Conservation (phyloP, 352 stramenopile genomes). For the Aphanomyces invadans region DNA sequence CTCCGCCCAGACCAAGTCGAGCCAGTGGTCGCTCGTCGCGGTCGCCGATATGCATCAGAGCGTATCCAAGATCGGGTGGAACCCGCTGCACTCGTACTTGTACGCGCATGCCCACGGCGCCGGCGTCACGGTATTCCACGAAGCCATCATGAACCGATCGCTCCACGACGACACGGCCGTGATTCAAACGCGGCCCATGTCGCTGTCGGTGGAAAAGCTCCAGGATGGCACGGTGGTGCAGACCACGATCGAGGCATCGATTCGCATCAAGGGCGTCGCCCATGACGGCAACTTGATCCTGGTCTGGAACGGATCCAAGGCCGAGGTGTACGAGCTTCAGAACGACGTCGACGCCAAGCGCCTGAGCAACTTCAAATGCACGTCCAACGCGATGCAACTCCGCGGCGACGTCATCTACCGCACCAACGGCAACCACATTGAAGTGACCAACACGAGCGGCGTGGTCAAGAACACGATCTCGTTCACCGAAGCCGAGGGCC, state of each 20-base stretch:
- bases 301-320: constrained; percentile 78
- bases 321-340: constrained; percentile 82
- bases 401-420: constrained; percentile 84
- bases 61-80: constrained; percentile 64
- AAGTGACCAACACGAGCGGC: constrained; percentile 83
- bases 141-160: constrained; percentile 77
- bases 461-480: constrained; percentile 82
- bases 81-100: constrained; percentile 45
- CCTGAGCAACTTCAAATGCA: constrained; percentile 65
- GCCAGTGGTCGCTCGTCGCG: constrained; percentile 59
- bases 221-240: constrained; percentile 64
- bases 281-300: constrained; percentile 70
- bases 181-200: constrained; percentile 69
- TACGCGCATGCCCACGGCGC: constrained; percentile 62
- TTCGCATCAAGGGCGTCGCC: constrained; percentile 81
- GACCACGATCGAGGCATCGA: constrained; percentile 44
- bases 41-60: constrained; percentile 40
- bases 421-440: constrained; percentile 73
- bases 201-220: constrained; percentile 68
- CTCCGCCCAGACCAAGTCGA: not conserved
- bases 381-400: constrained; percentile 60
- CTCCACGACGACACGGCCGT: constrained; percentile 74
- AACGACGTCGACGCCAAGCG: constrained; percentile 47
- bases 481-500: constrained; percentile 87
- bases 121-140: constrained; percentile 65